These are phyloP conservation scores for Murraya paniculata DNA, from an alignment of 345 rosid species.

Conservation along the genomic window DNA sequence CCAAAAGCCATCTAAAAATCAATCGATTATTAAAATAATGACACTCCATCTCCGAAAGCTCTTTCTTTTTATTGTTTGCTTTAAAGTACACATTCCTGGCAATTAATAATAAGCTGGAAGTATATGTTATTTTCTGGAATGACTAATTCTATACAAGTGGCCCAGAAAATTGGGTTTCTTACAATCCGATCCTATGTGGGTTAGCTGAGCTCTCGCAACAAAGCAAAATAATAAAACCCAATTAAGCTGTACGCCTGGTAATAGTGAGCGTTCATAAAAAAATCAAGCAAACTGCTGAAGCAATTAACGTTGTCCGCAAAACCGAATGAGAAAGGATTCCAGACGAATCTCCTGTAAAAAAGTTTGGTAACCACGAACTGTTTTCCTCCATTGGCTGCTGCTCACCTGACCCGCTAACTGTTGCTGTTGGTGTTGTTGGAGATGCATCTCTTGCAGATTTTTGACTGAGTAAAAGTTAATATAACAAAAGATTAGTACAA, in stretches of 20 bases:
- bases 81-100: background rate
- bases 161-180: slow-evolving; percentile 30
- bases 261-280: too few relatives aligned
- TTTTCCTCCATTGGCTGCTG: slow-evolving; percentile 22
- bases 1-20: background rate
- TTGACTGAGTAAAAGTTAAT: slow-evolving; percentile 33
- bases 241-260: background rate
- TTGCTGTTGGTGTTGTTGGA: slow-evolving; percentile 18
- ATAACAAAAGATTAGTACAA: background rate
- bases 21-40: slow-evolving; percentile 9
- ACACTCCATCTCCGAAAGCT: background rate
- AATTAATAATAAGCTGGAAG: too few relatives aligned
- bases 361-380: slow-evolving; percentile 46
- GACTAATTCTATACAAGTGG: slow-evolving; percentile 15
- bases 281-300: slow-evolving; percentile 6
- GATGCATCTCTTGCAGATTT: slow-evolving; percentile 47
- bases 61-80: slow-evolving; percentile 15
- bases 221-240: slow-evolving; percentile 3
- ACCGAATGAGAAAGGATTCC: slow-evolving; percentile 13
- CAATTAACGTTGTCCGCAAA: slow-evolving; percentile 15
- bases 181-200: slow-evolving; percentile 11
- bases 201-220: background rate
- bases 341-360: slow-evolving; percentile 38
- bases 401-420: slow-evolving; percentile 20
- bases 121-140: background rate